A percentile compares a stretch with the other conserved stretches of the same genome.
Conservation (phyloP, 805 yeast genomes). For the Teunomyces barrocoloradensis region DNA sequence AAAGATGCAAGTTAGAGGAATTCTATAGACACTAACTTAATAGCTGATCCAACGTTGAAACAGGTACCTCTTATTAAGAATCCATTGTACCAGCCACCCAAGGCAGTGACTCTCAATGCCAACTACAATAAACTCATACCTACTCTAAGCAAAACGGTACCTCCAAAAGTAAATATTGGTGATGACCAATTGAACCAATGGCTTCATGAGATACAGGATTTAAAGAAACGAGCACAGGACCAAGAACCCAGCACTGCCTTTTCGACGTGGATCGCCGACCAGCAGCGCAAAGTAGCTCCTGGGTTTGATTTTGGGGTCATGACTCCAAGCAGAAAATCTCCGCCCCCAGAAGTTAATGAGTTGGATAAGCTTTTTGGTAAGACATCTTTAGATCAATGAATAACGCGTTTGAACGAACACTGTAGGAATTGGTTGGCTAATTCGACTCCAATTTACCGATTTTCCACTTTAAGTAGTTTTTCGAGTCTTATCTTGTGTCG, state of each 20-base stretch:
- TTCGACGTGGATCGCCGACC: constrained; percentile 9
- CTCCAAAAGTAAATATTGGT: constrained; percentile 34
- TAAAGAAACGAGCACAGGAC: constrained; percentile 18
- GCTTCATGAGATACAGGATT: constrained; percentile 29
- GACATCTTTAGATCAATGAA: constrained; percentile 8
- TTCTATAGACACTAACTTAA: constrained; percentile 6
- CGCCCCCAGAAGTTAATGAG: constrained; percentile 18
- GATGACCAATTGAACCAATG: constrained; percentile 26
- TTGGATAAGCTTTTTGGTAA: constrained; percentile 29
- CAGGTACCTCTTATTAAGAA: constrained; percentile 57
- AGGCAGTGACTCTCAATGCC: constrained; percentile 50
- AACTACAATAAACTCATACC: constrained; percentile 39
- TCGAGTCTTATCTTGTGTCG: neutral
- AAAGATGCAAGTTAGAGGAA: no score
- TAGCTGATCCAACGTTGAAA: constrained; percentile 47
- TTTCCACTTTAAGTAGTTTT: neutral
- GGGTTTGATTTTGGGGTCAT: constrained; percentile 36
- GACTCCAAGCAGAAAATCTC: constrained; percentile 21
- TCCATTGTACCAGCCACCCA: constrained; percentile 53
- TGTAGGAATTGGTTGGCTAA: no score
- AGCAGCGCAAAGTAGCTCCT: constrained; percentile 38
- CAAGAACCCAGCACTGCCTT: constrained; percentile 1
- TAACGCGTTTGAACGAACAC: neutral
- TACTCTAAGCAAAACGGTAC: constrained; percentile 30
- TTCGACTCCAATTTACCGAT: no score